Evolutionary conservation across 2,329 filamentous ascomycete genomes (phyloP).

Genomic region (Botryosphaeria dothidea): DNA sequence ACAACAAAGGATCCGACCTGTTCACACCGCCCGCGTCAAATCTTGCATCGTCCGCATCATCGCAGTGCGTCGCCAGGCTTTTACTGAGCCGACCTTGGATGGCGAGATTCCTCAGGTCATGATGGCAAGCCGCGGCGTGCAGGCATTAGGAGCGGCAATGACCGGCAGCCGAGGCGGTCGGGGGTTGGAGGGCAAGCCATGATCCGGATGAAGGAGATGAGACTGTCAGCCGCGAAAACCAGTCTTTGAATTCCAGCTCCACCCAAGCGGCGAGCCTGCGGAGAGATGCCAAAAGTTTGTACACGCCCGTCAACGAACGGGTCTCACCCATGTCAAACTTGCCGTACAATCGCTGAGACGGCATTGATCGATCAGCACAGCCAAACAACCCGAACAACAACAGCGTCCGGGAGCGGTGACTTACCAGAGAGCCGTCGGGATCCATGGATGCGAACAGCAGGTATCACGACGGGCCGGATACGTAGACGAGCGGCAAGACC

Average conservation of each 20-base stretch:
- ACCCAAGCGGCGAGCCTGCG: not conserved
- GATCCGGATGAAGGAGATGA: no score
- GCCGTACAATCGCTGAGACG: not conserved
- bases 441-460: not conserved
- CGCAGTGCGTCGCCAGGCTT: no score
- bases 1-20: no score
- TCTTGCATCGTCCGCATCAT: no score
- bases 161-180: no score
- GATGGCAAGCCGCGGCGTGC: no score
- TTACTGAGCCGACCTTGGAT: no score
- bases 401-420: not conserved
- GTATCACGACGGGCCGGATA: not conserved
- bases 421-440: not conserved
- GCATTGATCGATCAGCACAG: not conserved
- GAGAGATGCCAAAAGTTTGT: not conserved
- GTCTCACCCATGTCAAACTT: not conserved
- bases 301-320: not conserved
- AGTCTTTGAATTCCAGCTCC: not conserved
- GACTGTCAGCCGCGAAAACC: no score
- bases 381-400: not conserved
- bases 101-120: no score
- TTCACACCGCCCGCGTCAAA: no score
- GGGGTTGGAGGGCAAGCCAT: no score
- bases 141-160: no score
- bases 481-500: slow-evolving; percentile 1